phyloP scores from a whole-genome alignment of 2,329 filamentous ascomycete species.

The Coniella vitis region DNA sequence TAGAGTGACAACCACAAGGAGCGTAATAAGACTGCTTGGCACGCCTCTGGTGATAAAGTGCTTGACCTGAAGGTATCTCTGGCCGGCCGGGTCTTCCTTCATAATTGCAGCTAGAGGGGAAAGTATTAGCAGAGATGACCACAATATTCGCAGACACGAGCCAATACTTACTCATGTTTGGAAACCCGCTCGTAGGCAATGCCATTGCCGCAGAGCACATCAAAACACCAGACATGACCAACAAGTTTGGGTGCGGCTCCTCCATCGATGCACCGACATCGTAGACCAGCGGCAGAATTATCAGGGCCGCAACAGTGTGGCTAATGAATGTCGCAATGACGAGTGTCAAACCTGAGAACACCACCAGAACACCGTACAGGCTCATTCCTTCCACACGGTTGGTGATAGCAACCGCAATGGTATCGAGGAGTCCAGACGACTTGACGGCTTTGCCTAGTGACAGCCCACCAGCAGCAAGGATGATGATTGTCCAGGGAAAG shows the following conservation, averaged over 20 bases:
- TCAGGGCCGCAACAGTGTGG: conserved; percentile 92
- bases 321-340: conserved; percentile 97
- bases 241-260: conserved; percentile 83
- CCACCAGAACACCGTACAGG: conserved; percentile 77
- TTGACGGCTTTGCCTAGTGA: conserved; percentile 92
- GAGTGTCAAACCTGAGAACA: conserved; percentile 77
- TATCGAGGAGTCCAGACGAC: conserved; percentile 84
- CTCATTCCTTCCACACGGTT: conserved; percentile 67
- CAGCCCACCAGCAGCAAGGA: conserved; percentile 87
- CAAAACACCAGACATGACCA: conserved; percentile 90
- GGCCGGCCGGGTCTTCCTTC: conserved; percentile 94
- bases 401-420: conserved; percentile 74
- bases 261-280: conserved; percentile 81
- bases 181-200: conserved; percentile 90
- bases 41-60: conserved; percentile 95
- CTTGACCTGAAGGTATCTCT: conserved; percentile 83
- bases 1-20: conserved; percentile 75
- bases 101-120: conserved; percentile 75
- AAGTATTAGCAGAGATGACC: conserved; percentile 3
- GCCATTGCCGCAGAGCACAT: conserved; percentile 99
- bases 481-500: conserved; percentile 99
- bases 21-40: conserved; percentile 75
- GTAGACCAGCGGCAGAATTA: conserved; percentile 84
- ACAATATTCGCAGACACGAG: background rate
- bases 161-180: conserved; percentile 91